Percentiles rank a stretch among this genome's conserved stretches.
Evolutionary conservation across 2,329 filamentous ascomycete species (phyloP).

Genomic region (Rhynchosporium secalis): DNA sequence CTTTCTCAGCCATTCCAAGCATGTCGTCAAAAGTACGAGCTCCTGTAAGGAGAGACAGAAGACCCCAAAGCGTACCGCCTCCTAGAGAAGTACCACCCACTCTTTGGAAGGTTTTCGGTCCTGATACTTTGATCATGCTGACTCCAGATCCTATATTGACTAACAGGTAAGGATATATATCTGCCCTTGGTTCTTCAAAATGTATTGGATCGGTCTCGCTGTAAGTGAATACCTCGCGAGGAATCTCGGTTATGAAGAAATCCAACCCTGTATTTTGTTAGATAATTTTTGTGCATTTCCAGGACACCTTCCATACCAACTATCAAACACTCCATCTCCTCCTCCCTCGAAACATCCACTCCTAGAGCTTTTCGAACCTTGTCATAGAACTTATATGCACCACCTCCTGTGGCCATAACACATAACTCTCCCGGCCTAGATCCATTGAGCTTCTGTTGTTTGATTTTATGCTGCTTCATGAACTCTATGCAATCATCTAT

Average conservation of each 20-base stretch:
- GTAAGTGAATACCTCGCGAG: constrained; percentile 95
- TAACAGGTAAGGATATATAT: constrained; percentile 94
- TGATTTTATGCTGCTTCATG: constrained; percentile 80
- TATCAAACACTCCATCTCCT: constrained; percentile 98
- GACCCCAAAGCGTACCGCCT: constrained; percentile 95
- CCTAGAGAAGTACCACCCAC: constrained; percentile 94
- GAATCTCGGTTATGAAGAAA: constrained; percentile 98
- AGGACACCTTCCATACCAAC: constrained; percentile 58
- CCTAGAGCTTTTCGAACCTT: constrained; percentile 79
- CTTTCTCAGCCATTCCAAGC: constrained; percentile 84
- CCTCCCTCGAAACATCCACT: constrained; percentile 86
- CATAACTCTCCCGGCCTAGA: constrained; percentile 71
- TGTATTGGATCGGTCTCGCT: constrained; percentile 88
- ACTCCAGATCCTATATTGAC: constrained; percentile 98
- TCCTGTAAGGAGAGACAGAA: constrained; percentile 89
- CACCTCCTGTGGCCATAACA: constrained; percentile 94
- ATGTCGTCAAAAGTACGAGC: constrained; percentile 96
- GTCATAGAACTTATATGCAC: constrained; percentile 96
- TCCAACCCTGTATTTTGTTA: constrained; percentile 67
- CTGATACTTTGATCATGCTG: constrained; percentile 94
- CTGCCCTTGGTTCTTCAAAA: constrained; percentile 73
- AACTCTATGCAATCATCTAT: constrained; percentile 94
- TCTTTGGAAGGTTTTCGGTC: constrained; percentile 80
- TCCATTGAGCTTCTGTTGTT: constrained; percentile 76
- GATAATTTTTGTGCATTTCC: background rate